Conservation (phyloP, 202 grass and related monocot species). For the Hordeum pubiflorum region DNA sequence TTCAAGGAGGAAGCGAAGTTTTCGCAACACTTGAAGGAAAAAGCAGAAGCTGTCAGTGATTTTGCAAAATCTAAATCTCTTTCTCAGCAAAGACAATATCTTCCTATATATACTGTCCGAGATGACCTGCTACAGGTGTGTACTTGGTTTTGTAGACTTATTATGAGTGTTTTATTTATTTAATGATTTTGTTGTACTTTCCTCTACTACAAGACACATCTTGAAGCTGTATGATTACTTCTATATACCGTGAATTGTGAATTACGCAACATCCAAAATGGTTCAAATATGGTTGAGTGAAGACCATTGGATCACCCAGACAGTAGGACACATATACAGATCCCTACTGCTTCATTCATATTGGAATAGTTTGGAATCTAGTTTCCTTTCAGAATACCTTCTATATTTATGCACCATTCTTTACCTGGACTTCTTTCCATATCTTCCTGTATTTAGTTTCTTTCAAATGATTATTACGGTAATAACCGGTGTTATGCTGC, state of each 20-base stretch:
- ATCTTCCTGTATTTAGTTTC: conserved; percentile 12
- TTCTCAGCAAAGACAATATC: conserved; percentile 95
- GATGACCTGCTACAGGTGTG: conserved; percentile 90
- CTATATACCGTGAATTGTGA: not conserved
- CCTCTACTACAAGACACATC: conserved; percentile 3
- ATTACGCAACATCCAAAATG: not conserved
- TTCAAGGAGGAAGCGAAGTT: conserved; percentile 97
- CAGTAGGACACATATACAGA: not conserved
- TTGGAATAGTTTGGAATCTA: not conserved
- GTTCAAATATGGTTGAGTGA: not conserved
- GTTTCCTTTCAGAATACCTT: not conserved
- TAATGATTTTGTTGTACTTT: not conserved
- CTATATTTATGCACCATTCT: not conserved
- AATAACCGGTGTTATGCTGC: conserved; percentile 11
- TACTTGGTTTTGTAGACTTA: conserved; percentile 16
- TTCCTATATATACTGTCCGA: conserved; percentile 93
- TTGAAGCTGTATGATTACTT: conserved; percentile 14
- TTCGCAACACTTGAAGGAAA: conserved; percentile 83
- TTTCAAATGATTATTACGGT: not conserved
- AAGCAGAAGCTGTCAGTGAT: conserved; percentile 92
- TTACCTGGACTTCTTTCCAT: not conserved
- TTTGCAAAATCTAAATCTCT: conserved; percentile 95
- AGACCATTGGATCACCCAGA: not conserved
- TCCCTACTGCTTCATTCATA: not conserved
- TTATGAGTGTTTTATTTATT: not conserved